A percentile compares a stretch with the other conserved stretches of the same genome.
Conservation (phyloP, 768 basidiomycete genomes). For the Phlebiopsis gigantea region DNA sequence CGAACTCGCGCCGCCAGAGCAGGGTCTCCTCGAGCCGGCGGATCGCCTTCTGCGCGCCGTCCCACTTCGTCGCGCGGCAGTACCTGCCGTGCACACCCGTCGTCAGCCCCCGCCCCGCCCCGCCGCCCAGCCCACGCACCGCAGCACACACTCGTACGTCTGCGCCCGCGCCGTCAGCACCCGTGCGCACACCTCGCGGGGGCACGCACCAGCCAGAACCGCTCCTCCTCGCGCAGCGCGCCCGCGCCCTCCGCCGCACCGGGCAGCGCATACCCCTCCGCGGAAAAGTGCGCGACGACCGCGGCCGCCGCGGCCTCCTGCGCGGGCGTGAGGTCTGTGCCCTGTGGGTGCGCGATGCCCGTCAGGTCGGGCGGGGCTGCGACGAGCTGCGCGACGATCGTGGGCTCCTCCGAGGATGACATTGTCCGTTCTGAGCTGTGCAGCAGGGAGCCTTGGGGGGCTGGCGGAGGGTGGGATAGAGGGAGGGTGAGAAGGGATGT, state of each 20-base stretch:
- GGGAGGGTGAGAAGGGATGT: neutral
- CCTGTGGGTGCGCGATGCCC: conserved; percentile 13
- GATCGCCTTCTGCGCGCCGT: conserved; percentile 45
- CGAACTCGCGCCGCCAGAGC: conserved; percentile 77
- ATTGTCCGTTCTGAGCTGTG: too few relatives aligned
- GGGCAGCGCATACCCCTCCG: conserved; percentile 47
- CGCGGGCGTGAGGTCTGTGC: conserved; percentile 31
- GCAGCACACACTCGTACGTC: conserved; percentile 68
- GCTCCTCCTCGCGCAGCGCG: conserved; percentile 56
- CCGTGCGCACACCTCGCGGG: neutral
- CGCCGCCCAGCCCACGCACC: conserved; percentile 39
- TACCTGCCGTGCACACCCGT: conserved; percentile 44
- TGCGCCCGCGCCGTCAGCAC: conserved; percentile 3
- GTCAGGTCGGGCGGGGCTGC: conserved; percentile 17
- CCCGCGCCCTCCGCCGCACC: conserved; percentile 32
- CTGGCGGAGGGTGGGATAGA: neutral
- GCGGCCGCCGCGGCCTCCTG: conserved; percentile 46
- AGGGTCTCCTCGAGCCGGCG: conserved; percentile 66
- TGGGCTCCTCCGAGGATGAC: too few relatives aligned
- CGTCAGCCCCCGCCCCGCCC: too few relatives aligned
- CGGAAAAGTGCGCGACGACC: conserved; percentile 56
- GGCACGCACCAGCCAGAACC: conserved; percentile 65
- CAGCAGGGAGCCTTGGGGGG: too few relatives aligned
- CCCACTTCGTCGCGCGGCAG: conserved; percentile 77
- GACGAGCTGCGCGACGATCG: conserved; percentile 12